These are phyloP conservation scores for Beauveria brongniartii DNA, from an alignment of 2,329 filamentous ascomycete genomes.

Conservation along the genomic window DNA sequence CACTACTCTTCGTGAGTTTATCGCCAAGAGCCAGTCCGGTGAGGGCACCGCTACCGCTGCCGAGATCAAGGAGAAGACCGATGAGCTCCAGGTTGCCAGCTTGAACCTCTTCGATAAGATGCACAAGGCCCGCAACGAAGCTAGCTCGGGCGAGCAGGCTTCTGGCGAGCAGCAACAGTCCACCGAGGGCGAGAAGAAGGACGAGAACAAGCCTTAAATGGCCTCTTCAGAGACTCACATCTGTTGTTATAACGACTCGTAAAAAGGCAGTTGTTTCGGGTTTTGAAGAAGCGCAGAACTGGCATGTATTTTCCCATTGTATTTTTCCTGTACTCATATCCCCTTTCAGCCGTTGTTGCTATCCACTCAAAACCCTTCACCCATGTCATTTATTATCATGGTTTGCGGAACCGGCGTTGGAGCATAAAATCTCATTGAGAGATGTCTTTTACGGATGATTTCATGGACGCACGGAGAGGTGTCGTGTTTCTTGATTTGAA, in stretches of 20 bases:
- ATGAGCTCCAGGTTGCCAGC: constrained; percentile 92
- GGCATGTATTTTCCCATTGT: constrained; percentile 28
- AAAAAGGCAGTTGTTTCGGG: constrained; percentile 11
- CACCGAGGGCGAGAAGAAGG: constrained; percentile 69
- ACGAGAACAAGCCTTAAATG: constrained; percentile 58
- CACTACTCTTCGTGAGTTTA: constrained; percentile 71
- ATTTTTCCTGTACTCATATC: constrained; percentile 47
- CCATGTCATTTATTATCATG: constrained; percentile 38
- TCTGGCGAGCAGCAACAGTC: constrained; percentile 38
- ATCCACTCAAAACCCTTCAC: constrained; percentile 31
- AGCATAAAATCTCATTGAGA: constrained; percentile 41
- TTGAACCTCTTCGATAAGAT: constrained; percentile 99
- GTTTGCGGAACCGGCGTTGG: constrained; percentile 42
- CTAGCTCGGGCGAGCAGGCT: constrained; percentile 42
- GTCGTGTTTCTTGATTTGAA: constrained; percentile 23
- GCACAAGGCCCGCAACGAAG: constrained; percentile 86
- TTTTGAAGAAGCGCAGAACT: constrained; percentile 27
- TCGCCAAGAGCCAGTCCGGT: constrained; percentile 89
- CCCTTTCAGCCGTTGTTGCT: constrained; percentile 25
- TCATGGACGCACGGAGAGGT: constrained; percentile 35
- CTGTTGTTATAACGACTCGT: constrained; percentile 18
- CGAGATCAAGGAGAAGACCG: constrained; percentile 97
- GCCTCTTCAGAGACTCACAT: constrained; percentile 17
- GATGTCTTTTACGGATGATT: constrained; percentile 31
- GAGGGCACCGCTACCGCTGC: constrained; percentile 79